Evolutionary conservation across 208 protist genomes (phyloP).

Genomic region (Leishmania guyanensis): DNA sequence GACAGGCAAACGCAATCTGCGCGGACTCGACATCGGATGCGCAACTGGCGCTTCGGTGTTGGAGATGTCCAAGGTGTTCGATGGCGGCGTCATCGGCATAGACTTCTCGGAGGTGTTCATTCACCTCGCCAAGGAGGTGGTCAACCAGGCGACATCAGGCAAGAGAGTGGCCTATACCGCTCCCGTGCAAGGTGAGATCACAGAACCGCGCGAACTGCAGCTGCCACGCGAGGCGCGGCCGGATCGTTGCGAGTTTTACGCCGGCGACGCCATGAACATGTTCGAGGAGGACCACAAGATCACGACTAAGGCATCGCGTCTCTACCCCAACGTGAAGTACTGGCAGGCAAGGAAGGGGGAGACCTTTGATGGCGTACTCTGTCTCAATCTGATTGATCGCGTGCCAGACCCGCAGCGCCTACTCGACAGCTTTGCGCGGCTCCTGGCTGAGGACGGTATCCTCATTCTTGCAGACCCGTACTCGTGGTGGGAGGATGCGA

Average conservation of each 20-base stretch:
- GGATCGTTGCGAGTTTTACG: constrained; percentile 56
- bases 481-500: constrained; percentile 83
- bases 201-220: constrained; percentile 34
- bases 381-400: constrained; percentile 82
- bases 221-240: constrained; percentile 34
- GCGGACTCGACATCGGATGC: constrained; percentile 82
- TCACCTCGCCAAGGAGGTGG: constrained; percentile 60
- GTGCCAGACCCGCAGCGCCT: constrained; percentile 70
- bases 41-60: constrained; percentile 79
- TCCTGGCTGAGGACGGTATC: constrained; percentile 63
- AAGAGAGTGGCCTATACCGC: constrained; percentile 51
- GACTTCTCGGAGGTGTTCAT: constrained; percentile 82
- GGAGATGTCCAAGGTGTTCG: constrained; percentile 85
- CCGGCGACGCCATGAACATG: constrained; percentile 69
- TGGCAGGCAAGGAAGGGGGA: constrained; percentile 56
- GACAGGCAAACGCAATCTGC: constrained; percentile 24
- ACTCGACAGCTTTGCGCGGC: constrained; percentile 44
- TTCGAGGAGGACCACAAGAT: constrained; percentile 39
- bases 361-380: constrained; percentile 79
- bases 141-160: constrained; percentile 7
- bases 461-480: constrained; percentile 86
- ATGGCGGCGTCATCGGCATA: constrained; percentile 66
- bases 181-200: constrained; percentile 67
- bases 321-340: constrained; percentile 47
- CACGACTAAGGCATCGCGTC: constrained; percentile 20